A percentile compares a stretch with the other conserved stretches of the same genome.
Conservation (phyloP, 192 early-diverging fungal species). For the Umbelopsis isabellina region DNA sequence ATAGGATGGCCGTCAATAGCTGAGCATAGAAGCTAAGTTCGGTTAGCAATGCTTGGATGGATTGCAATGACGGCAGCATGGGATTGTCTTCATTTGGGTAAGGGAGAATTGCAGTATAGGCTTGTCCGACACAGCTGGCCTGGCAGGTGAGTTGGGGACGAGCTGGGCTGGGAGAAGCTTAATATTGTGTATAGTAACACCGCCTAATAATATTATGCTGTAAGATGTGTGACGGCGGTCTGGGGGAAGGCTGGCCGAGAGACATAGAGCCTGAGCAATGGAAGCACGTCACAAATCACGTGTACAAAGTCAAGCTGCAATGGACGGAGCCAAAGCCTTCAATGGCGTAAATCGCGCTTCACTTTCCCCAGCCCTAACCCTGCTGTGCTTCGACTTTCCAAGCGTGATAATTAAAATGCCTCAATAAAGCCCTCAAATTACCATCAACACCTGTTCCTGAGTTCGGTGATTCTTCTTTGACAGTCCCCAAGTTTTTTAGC, state of each 20-base stretch:
- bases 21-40: slow-evolving; percentile 33
- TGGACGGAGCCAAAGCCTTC: neutral
- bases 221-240: too few relatives aligned
- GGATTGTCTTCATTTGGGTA: slow-evolving; percentile 17
- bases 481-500: slow-evolving; percentile 17
- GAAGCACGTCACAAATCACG: too few relatives aligned
- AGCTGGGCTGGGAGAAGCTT: too few relatives aligned
- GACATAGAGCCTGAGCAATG: too few relatives aligned
- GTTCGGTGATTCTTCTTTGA: slow-evolving; percentile 11
- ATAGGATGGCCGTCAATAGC: slow-evolving; percentile 30
- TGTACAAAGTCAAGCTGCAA: neutral
- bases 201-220: too few relatives aligned
- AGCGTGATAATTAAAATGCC: neutral
- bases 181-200: too few relatives aligned
- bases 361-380: too few relatives aligned
- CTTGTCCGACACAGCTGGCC: too few relatives aligned
- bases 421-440: slow-evolving; percentile 6
- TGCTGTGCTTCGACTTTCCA: too few relatives aligned
- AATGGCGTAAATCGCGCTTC: slow-evolving; percentile 18
- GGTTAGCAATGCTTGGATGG: slow-evolving; percentile 16
- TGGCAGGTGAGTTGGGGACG: too few relatives aligned
- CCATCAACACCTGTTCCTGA: neutral
- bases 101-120: too few relatives aligned
- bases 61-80: slow-evolving; percentile 18
- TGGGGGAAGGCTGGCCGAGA: too few relatives aligned